Percentiles rank a stretch among this genome's conserved stretches.
These are phyloP conservation scores for Casuarina glauca DNA, from an alignment of 306 rosid species.

Conservation along the genomic window DNA sequence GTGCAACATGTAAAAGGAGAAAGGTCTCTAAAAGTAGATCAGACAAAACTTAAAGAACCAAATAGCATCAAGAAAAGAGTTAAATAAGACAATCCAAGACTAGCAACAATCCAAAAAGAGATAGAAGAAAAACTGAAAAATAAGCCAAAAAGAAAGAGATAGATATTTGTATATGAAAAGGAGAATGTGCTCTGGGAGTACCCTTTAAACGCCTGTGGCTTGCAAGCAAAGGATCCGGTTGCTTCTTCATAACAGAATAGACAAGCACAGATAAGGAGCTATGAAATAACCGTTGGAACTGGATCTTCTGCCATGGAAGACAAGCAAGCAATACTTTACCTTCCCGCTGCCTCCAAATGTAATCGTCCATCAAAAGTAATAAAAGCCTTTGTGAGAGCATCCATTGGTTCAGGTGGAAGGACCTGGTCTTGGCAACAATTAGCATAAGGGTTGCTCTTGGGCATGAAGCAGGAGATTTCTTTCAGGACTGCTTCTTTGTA, in stretches of 20 bases:
- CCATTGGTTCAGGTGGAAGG: constrained; percentile 59
- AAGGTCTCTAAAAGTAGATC: neutral
- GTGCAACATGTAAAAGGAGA: neutral
- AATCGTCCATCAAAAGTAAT: constrained; percentile 85
- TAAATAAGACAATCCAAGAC: constrained; percentile 1
- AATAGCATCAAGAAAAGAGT: neutral
- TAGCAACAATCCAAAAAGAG: neutral
- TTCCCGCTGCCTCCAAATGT: constrained; percentile 96
- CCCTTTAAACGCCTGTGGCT: constrained; percentile 52
- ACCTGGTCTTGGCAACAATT: constrained; percentile 66
- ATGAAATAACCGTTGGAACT: constrained; percentile 74
- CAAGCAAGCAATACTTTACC: constrained; percentile 76
- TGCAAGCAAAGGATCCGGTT: constrained; percentile 52
- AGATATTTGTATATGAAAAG: constrained; percentile 25
- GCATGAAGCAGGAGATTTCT: constrained; percentile 67
- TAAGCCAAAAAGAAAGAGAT: constrained; percentile 12
- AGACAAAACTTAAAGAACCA: neutral
- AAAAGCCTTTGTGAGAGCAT: constrained; percentile 60
- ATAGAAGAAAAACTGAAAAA: neutral
- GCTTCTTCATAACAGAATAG: constrained; percentile 55
- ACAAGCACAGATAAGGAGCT: constrained; percentile 64
- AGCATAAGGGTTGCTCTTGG: constrained; percentile 49
- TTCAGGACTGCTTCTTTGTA: constrained; percentile 75
- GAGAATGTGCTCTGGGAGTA: constrained; percentile 27
- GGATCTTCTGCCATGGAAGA: constrained; percentile 86